Evolutionary conservation across 805 yeast species (phyloP).

Genomic region (Ogataea naganishii): DNA sequence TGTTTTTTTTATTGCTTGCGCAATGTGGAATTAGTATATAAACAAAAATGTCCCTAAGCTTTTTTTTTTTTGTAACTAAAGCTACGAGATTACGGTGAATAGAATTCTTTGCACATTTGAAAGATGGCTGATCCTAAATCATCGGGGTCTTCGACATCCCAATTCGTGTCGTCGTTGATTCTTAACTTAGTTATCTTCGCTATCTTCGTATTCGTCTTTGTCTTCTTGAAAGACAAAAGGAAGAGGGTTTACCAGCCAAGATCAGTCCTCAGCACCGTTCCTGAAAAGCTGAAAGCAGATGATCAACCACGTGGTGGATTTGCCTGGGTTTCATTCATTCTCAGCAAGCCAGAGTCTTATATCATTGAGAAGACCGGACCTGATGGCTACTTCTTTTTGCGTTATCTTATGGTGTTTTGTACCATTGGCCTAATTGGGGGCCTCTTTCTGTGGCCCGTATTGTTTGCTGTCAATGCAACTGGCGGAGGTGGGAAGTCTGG

Average conservation of each 20-base stretch:
- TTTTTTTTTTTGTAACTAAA: too few relatives aligned
- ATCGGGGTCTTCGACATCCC: conserved; percentile 32
- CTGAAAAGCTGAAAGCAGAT: conserved; percentile 34
- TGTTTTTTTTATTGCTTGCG: too few relatives aligned
- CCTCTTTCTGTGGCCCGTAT: conserved; percentile 53
- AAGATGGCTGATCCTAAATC: conserved; percentile 4
- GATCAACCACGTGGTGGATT: conserved; percentile 35
- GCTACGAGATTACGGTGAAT: conserved; percentile 2
- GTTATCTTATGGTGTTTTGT: conserved; percentile 52
- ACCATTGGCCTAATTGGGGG: conserved; percentile 45
- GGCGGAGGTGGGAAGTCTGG: conserved; percentile 49
- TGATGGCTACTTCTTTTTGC: conserved; percentile 69
- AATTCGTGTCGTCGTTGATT: conserved; percentile 39
- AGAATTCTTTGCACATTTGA: background rate
- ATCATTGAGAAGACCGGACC: conserved; percentile 61
- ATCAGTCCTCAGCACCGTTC: conserved; percentile 33
- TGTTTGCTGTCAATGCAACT: conserved; percentile 69
- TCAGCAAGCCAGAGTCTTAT: conserved; percentile 50
- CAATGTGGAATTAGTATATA: too few relatives aligned
- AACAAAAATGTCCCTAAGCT: too few relatives aligned
- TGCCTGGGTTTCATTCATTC: conserved; percentile 45
- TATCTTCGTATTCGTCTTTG: conserved; percentile 31
- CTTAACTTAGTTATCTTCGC: conserved; percentile 33
- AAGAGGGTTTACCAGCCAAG: conserved; percentile 47
- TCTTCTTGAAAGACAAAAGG: conserved; percentile 33